Evolutionary conservation across 768 basidiomycete species (phyloP).

Genomic region (Hericium alpestre): DNA sequence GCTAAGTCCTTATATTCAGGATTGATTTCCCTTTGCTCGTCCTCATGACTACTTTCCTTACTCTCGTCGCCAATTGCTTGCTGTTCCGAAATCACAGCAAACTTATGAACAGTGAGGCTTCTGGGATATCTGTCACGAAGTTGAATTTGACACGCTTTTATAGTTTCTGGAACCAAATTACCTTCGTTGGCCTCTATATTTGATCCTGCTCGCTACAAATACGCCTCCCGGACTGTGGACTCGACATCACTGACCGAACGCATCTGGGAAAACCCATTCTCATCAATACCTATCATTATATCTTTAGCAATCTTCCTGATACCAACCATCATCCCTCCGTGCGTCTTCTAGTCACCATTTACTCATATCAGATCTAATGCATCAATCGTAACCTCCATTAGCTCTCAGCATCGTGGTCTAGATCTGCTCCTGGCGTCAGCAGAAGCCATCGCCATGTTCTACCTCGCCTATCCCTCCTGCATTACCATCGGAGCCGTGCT

Average conservation of each 20-base stretch:
- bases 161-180: constrained; percentile 55
- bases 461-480: constrained; percentile 77
- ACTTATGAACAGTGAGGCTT: constrained; percentile 49
- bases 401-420: constrained; percentile 52
- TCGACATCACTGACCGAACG: constrained; percentile 10
- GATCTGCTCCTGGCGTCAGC: constrained; percentile 80
- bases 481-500: constrained; percentile 77
- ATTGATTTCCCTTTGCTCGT: constrained; percentile 61
- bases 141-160: neutral
- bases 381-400: constrained; percentile 6
- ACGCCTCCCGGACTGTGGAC: constrained; percentile 16
- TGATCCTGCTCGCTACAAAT: constrained; percentile 30
- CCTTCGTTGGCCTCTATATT: constrained; percentile 41
- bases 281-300: constrained; percentile 51
- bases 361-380: neutral
- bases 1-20: constrained; percentile 20
- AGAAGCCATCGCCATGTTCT: constrained; percentile 69
- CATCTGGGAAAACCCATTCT: constrained; percentile 63
- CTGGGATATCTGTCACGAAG: neutral
- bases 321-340: constrained; percentile 46
- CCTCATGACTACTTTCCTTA: constrained; percentile 42
- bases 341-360: constrained; percentile 19
- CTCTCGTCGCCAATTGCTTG: constrained; percentile 45
- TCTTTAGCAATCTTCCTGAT: constrained; percentile 44
- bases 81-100: constrained; percentile 55